phyloP scores from a whole-genome alignment of 129 eudicot species.

The Tanacetum coccineum region DNA sequence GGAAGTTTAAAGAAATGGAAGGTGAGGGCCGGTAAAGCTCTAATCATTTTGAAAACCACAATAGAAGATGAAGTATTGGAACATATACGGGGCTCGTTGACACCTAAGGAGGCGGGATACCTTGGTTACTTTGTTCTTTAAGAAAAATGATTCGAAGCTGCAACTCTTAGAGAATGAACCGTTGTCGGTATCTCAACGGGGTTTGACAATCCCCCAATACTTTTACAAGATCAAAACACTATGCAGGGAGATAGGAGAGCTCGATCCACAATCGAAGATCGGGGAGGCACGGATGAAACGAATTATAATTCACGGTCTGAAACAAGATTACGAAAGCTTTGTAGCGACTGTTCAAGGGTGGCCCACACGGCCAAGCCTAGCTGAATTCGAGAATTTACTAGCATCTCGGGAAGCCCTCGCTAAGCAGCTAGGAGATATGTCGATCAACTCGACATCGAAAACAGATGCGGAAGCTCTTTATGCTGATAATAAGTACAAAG shows the following conservation, averaged over 20 bases:
- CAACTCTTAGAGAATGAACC: not conserved
- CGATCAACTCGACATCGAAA: not conserved
- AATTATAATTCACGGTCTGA: not conserved
- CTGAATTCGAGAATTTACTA: not conserved
- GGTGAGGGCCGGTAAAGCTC: no score
- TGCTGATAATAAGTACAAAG: not conserved
- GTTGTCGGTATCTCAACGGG: not conserved
- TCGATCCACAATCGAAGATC: not conserved
- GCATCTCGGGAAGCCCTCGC: not conserved
- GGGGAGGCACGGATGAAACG: not conserved
- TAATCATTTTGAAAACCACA: no score
- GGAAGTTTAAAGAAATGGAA: no score
- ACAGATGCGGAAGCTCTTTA: not conserved
- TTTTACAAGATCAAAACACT: not conserved
- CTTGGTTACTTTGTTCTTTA: not conserved
- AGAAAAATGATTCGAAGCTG: not conserved
- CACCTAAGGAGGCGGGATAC: constrained; percentile 1
- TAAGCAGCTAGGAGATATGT: not conserved
- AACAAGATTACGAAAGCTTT: not conserved
- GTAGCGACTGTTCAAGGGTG: not conserved
- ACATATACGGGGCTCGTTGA: no score
- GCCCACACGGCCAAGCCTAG: not conserved
- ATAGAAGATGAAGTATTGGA: no score
- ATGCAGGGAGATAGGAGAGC: not conserved
- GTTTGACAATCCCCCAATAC: not conserved